These are phyloP conservation scores for sweet orange (Citrus sinensis) DNA, from an alignment of 345 rosid species.

Conservation along the genomic window DVS_A1.0 CM039163.1:49035501-49036000, in stretches of 20 bases:
- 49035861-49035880: not conserved
- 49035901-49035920: too few species aligned
- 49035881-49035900: not conserved
- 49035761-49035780: not conserved
- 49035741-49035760: not conserved
- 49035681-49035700: conserved; percentile 23
- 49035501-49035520: conserved; percentile 14
- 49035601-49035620: conserved; percentile 23
- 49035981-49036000: not conserved
- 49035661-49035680: conserved; percentile 30
- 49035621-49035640: conserved; percentile 20
- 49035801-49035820: not conserved
- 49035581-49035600: conserved; percentile 18
- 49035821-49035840: not conserved
- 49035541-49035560: conserved; percentile 24
- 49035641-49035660: conserved; percentile 31
- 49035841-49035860: not conserved
- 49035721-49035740: conserved; percentile 1
- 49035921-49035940: not conserved
- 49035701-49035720: conserved; percentile 28
- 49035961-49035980: not conserved
- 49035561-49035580: conserved; percentile 24
- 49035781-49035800: not conserved
- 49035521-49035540: conserved; percentile 22
- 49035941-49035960: not conserved